Evolutionary conservation across 257 asterid species (phyloP).

Genomic region (Fraxinus americana): DNA sequence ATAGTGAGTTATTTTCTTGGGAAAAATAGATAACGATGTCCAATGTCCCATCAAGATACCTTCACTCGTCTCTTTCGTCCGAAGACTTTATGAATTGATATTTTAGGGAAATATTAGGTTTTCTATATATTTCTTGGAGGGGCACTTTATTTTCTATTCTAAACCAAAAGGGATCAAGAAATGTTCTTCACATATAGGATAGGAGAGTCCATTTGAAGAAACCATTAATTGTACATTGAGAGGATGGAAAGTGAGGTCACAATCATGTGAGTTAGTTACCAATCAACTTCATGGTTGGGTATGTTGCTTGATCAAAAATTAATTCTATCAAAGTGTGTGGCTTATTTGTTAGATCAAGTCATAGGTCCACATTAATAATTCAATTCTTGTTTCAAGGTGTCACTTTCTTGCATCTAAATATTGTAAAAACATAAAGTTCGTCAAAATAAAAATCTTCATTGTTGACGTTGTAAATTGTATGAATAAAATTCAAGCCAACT

Average conservation of each 20-base stretch:
- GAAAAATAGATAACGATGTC: not conserved
- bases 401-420: not conserved
- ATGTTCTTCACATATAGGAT: conserved; percentile 27
- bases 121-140: conserved; percentile 32
- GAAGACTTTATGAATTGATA: conserved; percentile 20
- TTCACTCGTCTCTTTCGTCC: not conserved
- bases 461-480: too few species aligned
- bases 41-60: not conserved
- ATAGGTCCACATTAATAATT: conserved; percentile 40
- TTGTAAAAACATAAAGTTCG: not conserved
- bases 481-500: too few species aligned
- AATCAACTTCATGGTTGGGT: conserved; percentile 53
- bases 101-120: conserved; percentile 34
- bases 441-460: too few species aligned
- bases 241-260: conserved; percentile 41
- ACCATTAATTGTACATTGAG: conserved; percentile 13
- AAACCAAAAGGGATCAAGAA: conserved; percentile 22
- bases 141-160: conserved; percentile 31
- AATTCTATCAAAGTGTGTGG: conserved; percentile 40
- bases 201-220: conserved; percentile 10
- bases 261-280: conserved; percentile 58
- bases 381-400: conserved; percentile 25
- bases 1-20: not conserved
- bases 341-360: conserved; percentile 27
- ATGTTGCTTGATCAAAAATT: conserved; percentile 25